Base-by-base conservation (phyloP, 768 basidiomycete species). In the Cystobasidium tubakii region DNA sequence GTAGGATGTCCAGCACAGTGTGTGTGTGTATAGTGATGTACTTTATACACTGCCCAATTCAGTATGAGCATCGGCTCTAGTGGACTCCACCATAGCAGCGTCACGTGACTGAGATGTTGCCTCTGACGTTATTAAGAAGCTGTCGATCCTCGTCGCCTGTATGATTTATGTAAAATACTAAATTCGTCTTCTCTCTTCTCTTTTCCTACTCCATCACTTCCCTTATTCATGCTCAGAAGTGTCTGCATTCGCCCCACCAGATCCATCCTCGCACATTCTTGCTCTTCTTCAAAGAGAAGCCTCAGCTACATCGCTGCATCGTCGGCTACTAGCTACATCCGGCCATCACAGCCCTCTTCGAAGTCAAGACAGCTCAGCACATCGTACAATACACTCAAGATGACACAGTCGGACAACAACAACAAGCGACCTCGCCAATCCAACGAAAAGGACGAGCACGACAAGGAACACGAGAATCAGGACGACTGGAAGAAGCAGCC, bases 401-500 rank as follows among this genome's bases (percentile, higher is more conserved):
- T 67, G 66, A 21, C 63, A 7, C 29, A 15, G 23, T 36, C 66
- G 53, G 66, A 71, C 55, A 67, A 29, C 66, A 53, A 25, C 66
- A 67, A 34, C 65, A 57, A 55, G 55, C 53, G 63, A 39, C 63
- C 63, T 23, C 31, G 63, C 25, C 6, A 65, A 33, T 25, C 23
- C 33, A 46, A 34, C 63, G 63, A 65, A 17, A 33, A 31, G 57
- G 29, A 31, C 57, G 57, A 62, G 57, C 29, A 50, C 66, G 66
- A 53, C 9, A 25, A 53, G 23, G 50, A 53, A 46, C 23, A 67
- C 17, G 50, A 53, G 34, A 46, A 39, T 54, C 2, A 34, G 27
- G 69, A 71, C 23, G 69, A 71, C 55, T 71, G 69, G 69, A 71
- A 71, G 69, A 34, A 55, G 27, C 69, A 71, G 69, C 69, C 69